Evolutionary conservation across 1,284 basidiomycete species (phyloP).

Genomic region (Irpex lacteus): DNA sequence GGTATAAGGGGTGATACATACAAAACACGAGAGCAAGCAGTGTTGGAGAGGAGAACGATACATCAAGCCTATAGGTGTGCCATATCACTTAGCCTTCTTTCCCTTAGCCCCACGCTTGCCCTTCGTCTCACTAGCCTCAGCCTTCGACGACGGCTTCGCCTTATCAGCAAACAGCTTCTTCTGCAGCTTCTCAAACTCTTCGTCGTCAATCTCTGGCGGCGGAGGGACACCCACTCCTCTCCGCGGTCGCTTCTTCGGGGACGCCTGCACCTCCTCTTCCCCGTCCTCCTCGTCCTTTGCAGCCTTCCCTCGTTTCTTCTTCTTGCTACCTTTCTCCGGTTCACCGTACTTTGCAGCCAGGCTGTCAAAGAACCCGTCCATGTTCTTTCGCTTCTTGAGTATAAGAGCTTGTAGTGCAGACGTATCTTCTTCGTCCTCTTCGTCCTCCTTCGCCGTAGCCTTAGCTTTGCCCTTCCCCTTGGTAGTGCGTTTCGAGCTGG

Average conservation of each 20-base stretch:
- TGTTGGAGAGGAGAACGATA: neutral
- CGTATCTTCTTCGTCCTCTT: conserved; percentile 56
- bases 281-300: conserved; percentile 36
- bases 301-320: conserved; percentile 48
- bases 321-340: conserved; percentile 45
- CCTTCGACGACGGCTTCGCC: conserved; percentile 31
- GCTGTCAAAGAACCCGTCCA: conserved; percentile 70
- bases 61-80: neutral
- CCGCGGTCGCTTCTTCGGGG: conserved; percentile 51
- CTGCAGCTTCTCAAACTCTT: conserved; percentile 64
- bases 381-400: conserved; percentile 70
- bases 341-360: conserved; percentile 83
- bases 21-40: neutral
- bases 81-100: conserved; percentile 18
- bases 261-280: conserved; percentile 38
- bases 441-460: conserved; percentile 32
- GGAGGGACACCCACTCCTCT: conserved; percentile 25
- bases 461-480: conserved; percentile 56
- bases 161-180: conserved; percentile 53
- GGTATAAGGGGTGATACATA: neutral
- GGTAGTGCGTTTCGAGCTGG: conserved; percentile 52
- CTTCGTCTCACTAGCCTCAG: conserved; percentile 12
- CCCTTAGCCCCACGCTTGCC: conserved; percentile 16
- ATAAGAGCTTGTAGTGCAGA: conserved; percentile 83
- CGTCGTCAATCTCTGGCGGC: conserved; percentile 64